A percentile compares a stretch with the other conserved stretches of the same genome.
Evolutionary conservation across 1,284 basidiomycete species (phyloP).

Genomic region (Mrakiaceae sp.): DNA sequence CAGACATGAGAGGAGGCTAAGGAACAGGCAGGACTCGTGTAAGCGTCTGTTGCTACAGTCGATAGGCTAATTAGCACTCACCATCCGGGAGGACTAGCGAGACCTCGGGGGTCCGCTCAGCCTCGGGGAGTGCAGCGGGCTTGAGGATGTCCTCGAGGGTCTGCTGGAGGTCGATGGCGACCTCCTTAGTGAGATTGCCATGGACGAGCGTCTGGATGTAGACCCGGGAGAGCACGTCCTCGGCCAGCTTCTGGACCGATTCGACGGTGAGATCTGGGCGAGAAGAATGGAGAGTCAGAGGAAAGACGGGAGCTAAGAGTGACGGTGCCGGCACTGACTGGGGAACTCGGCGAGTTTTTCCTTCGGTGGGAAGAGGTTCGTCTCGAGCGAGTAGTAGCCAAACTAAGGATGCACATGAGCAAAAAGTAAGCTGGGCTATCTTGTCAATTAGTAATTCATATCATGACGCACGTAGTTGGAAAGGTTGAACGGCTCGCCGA

Average conservation of each 20-base stretch:
- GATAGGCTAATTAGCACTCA: constrained; percentile 27
- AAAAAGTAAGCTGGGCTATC: too few species aligned
- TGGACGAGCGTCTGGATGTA: constrained; percentile 67
- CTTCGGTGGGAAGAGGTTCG: constrained; percentile 63
- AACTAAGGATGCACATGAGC: constrained; percentile 32
- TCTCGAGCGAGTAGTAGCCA: constrained; percentile 55
- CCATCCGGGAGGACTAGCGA: constrained; percentile 58
- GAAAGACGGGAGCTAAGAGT: not conserved
- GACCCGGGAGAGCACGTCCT: constrained; percentile 53
- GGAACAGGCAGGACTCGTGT: not conserved
- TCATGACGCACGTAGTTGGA: constrained; percentile 47
- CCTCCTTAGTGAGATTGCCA: constrained; percentile 76
- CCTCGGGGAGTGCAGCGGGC: constrained; percentile 45
- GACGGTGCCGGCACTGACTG: constrained; percentile 41
- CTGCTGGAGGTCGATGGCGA: constrained; percentile 61
- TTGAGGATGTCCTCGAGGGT: constrained; percentile 59
- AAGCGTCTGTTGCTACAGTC: not conserved
- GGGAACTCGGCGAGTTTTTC: constrained; percentile 71
- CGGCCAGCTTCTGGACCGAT: constrained; percentile 59
- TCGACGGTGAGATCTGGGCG: constrained; percentile 52
- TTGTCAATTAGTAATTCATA: too few species aligned
- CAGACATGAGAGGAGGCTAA: constrained; percentile 61
- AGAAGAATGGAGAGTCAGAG: not conserved
- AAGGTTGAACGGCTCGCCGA: constrained; percentile 71
- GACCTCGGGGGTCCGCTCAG: constrained; percentile 48